Evolutionary conservation across 1,284 basidiomycete genomes (phyloP), one percentile per base, ranked within the genome.

Genomic region (Ganoderma resinaceum): DNA sequence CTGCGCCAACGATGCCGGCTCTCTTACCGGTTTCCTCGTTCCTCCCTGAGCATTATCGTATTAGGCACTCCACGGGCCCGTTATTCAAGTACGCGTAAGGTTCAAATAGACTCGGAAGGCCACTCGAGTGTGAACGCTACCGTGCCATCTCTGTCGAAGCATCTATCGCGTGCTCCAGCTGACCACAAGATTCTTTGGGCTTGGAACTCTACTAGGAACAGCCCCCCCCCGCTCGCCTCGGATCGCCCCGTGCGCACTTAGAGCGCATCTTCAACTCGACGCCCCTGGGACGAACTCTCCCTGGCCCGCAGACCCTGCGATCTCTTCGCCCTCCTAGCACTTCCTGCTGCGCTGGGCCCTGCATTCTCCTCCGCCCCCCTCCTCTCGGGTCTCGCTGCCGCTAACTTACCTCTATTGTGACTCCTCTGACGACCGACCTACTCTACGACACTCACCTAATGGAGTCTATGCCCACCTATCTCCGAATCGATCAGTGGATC

Each of bases 161-260:
- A 18, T 4, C 11, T 53, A 31, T 23, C 26, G 16, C 52, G 11
- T 33, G 5, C 6, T 16, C 18, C 55, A 57, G 31, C 55, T 57
- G 55, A 57, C 55, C 55, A 35, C 55, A 57, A 35, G 33, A 6
- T 57, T 57, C 33, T 35, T 33, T 29, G 16, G 31, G n/a, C 31
- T 33, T 29, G 18, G 55, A 57, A 57, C 29, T 35, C 33, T 33
- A 35, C 9, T 35, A 33, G 11, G 55, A 57, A 57, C 55, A 57
- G 55, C 55, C 55, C n/a, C n/a, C n/a, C n/a, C n/a, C 55, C 55
- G 55, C 18, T 57, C 20, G 16, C 20, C 31, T 57, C 55, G 55
- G 55, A 57, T 57, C 55, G 55, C 55, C 6, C 26, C 29, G 53
- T 35, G 55, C 33, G 55, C 55, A n/a, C 31, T 18, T 57, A 31